A percentile compares a stretch with the other conserved stretches of the same genome.
Conservation (phyloP, 2,329 filamentous ascomycete genomes). For the Lizonia empirigonia region DNA sequence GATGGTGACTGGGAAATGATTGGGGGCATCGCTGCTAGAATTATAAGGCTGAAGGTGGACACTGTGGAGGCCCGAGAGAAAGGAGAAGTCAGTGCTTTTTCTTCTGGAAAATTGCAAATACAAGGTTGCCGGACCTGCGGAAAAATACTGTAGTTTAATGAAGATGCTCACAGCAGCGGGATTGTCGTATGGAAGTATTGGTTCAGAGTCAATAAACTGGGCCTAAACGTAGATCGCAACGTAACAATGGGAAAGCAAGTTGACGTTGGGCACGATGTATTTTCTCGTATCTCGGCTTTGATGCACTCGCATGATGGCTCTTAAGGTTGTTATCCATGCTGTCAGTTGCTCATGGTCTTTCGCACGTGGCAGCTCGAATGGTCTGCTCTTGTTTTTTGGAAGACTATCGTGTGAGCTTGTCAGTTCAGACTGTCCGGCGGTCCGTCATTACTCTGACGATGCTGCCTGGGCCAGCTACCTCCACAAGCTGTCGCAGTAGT, state of each 20-base stretch:
- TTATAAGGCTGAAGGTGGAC: constrained; percentile 16
- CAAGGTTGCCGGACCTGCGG: constrained; percentile 23
- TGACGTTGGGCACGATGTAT: constrained; percentile 4
- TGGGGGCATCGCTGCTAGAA: constrained; percentile 15
- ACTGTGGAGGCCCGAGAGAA: constrained; percentile 23
- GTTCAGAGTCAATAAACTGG: constrained; percentile 17
- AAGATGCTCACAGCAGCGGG: constrained; percentile 14
- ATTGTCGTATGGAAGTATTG: constrained; percentile 8
- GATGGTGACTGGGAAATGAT: constrained; percentile 24
- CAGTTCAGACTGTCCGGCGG: constrained; percentile 77
- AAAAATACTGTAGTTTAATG: constrained; percentile 18
- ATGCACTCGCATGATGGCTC: not conserved
- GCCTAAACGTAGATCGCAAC: constrained; percentile 13
- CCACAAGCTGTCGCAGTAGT: constrained; percentile 66
- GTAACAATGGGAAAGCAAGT: constrained; percentile 10
- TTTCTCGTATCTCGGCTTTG: constrained; percentile 1
- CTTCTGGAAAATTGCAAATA: constrained; percentile 27
- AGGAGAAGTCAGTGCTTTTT: constrained; percentile 27
- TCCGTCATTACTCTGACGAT: constrained; percentile 97
- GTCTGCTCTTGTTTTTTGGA: not conserved
- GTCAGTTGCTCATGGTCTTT: not conserved
- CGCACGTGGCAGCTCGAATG: constrained; percentile 4
- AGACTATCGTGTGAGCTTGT: not conserved
- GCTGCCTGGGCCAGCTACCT: constrained; percentile 84
- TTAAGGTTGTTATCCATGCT: not conserved